Evolutionary conservation across 345 rosid species (phyloP).

Genomic region (Murraya koenigii): DNA sequence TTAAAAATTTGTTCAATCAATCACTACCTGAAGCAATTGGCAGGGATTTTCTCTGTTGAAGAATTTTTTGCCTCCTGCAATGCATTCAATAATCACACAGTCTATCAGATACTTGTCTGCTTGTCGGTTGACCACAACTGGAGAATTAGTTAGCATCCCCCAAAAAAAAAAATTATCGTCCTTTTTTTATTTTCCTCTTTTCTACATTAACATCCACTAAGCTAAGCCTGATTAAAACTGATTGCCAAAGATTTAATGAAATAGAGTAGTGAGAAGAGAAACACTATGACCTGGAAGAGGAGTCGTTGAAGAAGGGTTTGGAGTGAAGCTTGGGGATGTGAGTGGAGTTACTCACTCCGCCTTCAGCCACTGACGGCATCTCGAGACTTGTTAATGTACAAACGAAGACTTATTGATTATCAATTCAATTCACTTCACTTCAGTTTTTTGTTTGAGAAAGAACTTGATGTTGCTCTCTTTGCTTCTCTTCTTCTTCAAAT

Average conservation of each 20-base stretch:
- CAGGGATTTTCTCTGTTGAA: slow-evolving; percentile 66
- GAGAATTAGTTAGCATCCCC: too few relatives aligned
- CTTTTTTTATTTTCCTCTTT: background rate
- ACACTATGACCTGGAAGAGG: slow-evolving; percentile 32
- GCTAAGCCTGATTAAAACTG: background rate
- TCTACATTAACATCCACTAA: background rate
- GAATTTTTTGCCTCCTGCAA: slow-evolving; percentile 49
- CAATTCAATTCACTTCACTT: too few relatives aligned
- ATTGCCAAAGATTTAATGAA: background rate
- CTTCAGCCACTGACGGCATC: slow-evolving; percentile 61
- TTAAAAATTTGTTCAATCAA: background rate
- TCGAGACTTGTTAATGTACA: background rate
- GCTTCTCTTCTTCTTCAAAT: too few relatives aligned
- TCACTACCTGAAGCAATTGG: slow-evolving; percentile 79
- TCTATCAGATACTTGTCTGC: background rate
- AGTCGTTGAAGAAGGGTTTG: slow-evolving; percentile 24
- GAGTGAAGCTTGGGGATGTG: slow-evolving; percentile 25
- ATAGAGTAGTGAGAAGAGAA: background rate
- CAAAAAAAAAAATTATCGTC: background rate
- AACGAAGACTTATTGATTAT: too few relatives aligned
- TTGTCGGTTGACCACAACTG: too few relatives aligned
- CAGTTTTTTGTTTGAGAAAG: too few relatives aligned
- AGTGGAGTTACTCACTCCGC: slow-evolving; percentile 16
- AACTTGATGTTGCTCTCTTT: too few relatives aligned
- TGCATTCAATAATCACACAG: slow-evolving; percentile 11